phyloP scores from a whole-genome alignment of 805 yeast species.

The Ogataea parapolymorpha region DNA sequence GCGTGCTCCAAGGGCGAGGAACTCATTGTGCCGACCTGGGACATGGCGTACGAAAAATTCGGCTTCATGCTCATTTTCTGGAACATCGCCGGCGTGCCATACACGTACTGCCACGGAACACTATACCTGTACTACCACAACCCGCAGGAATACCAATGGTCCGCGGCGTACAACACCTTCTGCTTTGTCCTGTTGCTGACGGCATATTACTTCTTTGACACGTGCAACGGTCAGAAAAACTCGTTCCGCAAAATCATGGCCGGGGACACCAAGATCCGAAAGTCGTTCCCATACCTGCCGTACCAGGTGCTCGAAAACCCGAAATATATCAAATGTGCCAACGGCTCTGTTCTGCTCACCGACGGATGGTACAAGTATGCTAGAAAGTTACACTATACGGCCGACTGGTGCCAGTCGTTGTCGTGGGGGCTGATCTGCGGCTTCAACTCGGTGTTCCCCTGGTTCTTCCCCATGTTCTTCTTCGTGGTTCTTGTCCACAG shows the following conservation, averaged over 20 bases:
- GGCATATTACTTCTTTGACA: conserved; percentile 92
- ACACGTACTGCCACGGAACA: conserved; percentile 94
- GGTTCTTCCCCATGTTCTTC: conserved; percentile 94
- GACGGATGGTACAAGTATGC: conserved; percentile 96
- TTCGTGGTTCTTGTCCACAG: conserved; percentile 84
- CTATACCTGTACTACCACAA: conserved; percentile 78
- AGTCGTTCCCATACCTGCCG: conserved; percentile 92
- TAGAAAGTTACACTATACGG: conserved; percentile 92
- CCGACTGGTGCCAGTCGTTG: conserved; percentile 83
- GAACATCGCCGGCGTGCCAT: conserved; percentile 99
- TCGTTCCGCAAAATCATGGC: conserved; percentile 79
- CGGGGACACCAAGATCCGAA: conserved; percentile 75
- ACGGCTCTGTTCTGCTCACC: conserved; percentile 79
- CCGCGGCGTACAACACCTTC: conserved; percentile 53
- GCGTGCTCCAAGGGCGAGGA: conserved; percentile 99
- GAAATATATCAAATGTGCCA: conserved; percentile 74
- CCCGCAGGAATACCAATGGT: conserved; percentile 79
- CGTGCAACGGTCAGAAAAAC: conserved; percentile 93
- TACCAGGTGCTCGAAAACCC: conserved; percentile 81
- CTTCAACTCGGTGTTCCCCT: conserved; percentile 81
- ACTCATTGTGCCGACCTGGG: conserved; percentile 97
- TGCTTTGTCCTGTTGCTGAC: conserved; percentile 54
- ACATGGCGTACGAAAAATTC: conserved; percentile 98
- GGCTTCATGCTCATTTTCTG: conserved; percentile 99
- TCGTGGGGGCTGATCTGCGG: conserved; percentile 95